These are phyloP conservation scores for Paecilomyces fulvus DNA, from an alignment of 2,329 filamentous ascomycete genomes.

Conservation along the genomic window DNA sequence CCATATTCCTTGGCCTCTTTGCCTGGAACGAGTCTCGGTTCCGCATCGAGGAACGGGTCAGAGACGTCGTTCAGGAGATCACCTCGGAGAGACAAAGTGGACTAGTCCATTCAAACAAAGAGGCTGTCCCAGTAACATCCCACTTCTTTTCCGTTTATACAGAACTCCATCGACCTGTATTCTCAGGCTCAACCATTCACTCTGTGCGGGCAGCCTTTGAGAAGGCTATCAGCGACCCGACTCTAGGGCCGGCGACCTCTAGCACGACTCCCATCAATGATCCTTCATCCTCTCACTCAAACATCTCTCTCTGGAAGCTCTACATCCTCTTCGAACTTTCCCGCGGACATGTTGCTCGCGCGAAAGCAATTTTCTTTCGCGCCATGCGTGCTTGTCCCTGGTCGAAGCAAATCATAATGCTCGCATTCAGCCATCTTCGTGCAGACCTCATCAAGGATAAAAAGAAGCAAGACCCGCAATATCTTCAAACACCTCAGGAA, in stretches of 20 bases:
- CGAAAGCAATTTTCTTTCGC: constrained; percentile 47
- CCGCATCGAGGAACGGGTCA: constrained; percentile 66
- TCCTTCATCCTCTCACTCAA: constrained; percentile 19
- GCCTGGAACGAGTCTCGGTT: constrained; percentile 66
- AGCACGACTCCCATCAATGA: constrained; percentile 1
- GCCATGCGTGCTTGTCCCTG: constrained; percentile 53
- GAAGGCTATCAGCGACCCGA: constrained; percentile 36
- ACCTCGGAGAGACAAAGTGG: neutral
- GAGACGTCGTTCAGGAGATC: constrained; percentile 50
- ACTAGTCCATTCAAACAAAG: constrained; percentile 6
- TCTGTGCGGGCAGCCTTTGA: constrained; percentile 49
- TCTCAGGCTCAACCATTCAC: constrained; percentile 40
- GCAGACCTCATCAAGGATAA: constrained; percentile 10
- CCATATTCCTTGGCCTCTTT: constrained; percentile 62
- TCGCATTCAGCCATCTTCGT: constrained; percentile 44
- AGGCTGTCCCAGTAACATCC: constrained; percentile 32
- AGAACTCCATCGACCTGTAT: constrained; percentile 41
- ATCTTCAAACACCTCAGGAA: neutral
- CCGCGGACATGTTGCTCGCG: constrained; percentile 29
- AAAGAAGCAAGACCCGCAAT: neutral
- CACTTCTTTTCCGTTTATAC: constrained; percentile 49
- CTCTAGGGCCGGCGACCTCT: constrained; percentile 6
- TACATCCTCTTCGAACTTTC: constrained; percentile 44
- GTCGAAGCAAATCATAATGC: constrained; percentile 52
- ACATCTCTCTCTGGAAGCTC: constrained; percentile 42